Evolutionary conservation across 768 basidiomycete species (phyloP).

Genomic region (Heimioporus sp.): DNA sequence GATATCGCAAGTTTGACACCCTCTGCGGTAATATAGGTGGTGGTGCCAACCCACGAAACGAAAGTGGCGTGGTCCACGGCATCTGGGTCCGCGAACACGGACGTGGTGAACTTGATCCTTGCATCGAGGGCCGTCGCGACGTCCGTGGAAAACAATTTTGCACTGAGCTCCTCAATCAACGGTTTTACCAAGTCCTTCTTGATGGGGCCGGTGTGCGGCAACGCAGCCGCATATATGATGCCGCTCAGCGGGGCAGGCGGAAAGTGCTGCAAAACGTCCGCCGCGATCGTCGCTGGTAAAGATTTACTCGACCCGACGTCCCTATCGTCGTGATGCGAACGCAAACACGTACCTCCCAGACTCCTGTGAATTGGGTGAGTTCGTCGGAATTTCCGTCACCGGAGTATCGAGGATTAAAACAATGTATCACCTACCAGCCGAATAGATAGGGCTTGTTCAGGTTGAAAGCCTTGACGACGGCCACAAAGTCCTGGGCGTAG

Average conservation of each 20-base stretch:
- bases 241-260: not conserved
- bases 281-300: not conserved
- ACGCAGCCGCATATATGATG: slow-evolving; percentile 4
- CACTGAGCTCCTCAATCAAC: not conserved
- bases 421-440: not conserved
- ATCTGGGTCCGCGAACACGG: slow-evolving; percentile 3
- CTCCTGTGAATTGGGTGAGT: not conserved
- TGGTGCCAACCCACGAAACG: slow-evolving; percentile 2
- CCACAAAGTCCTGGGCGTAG: slow-evolving; percentile 6
- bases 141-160: not conserved
- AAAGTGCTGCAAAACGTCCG: slow-evolving; percentile 1
- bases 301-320: not conserved
- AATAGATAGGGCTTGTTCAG: slow-evolving; percentile 4
- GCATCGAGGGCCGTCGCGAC: not conserved
- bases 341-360: slow-evolving; percentile 2
- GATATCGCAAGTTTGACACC: not conserved
- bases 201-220: slow-evolving; percentile 10
- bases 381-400: not conserved
- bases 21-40: not conserved
- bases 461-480: slow-evolving; percentile 1
- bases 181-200: slow-evolving; percentile 1
- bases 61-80: slow-evolving; percentile 4
- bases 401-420: too few relatives aligned
- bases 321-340: not conserved
- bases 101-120: slow-evolving; percentile 5